These are phyloP conservation scores for Gentiana macrophylla DNA, from an alignment of 257 asterid species.

Conservation along the genomic window DNA sequence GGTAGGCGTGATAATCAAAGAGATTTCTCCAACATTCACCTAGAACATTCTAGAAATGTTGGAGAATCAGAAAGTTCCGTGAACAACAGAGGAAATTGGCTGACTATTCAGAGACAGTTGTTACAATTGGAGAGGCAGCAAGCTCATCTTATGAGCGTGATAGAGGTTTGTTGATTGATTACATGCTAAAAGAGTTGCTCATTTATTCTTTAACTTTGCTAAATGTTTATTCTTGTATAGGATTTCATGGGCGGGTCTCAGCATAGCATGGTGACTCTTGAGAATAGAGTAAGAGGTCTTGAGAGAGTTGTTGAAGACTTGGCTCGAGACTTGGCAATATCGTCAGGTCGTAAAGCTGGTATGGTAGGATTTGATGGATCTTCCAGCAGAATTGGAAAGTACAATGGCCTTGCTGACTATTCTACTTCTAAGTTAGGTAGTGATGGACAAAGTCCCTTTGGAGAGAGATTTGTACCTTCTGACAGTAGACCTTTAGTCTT, in stretches of 20 bases:
- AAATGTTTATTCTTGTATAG: conserved; percentile 29
- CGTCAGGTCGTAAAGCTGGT: conserved; percentile 65
- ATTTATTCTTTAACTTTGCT: conserved; percentile 13
- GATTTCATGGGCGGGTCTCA: conserved; percentile 99
- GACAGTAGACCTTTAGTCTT: conserved; percentile 46
- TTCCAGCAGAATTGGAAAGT: conserved; percentile 56
- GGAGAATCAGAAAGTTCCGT: conserved; percentile 59
- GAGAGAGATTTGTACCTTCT: conserved; percentile 57
- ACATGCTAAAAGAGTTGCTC: conserved; percentile 3
- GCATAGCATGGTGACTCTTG: conserved; percentile 90
- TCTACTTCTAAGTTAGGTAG: conserved; percentile 61
- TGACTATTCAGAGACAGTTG: conserved; percentile 86
- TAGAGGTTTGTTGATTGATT: conserved; percentile 51
- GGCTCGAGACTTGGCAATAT: conserved; percentile 89
- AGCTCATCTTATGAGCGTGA: conserved; percentile 82
- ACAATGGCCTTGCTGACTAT: conserved; percentile 71
- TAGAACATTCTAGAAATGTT: conserved; percentile 41
- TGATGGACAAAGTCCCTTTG: conserved; percentile 53
- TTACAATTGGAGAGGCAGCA: conserved; percentile 87
- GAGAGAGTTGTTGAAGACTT: conserved; percentile 96
- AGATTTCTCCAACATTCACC: conserved; percentile 33
- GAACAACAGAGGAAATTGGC: conserved; percentile 73
- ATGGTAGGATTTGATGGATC: conserved; percentile 53
- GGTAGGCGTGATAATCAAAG: conserved; percentile 40
- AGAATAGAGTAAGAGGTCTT: conserved; percentile 86